Conservation (phyloP, 495 filamentous ascomycete species). For the Penicillium samsonianum region DNA sequence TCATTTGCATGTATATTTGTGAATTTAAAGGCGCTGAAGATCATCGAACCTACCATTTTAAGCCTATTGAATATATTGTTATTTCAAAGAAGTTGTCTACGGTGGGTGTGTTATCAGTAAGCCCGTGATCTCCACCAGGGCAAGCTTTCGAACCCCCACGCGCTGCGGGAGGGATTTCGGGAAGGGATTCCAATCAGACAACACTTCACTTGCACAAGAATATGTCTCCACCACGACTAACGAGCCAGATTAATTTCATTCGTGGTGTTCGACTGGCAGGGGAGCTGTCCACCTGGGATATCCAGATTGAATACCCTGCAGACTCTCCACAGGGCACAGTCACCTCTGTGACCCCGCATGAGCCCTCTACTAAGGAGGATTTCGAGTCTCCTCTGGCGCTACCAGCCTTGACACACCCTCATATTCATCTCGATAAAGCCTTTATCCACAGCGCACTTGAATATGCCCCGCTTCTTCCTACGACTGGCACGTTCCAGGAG, state of each 20-base stretch:
- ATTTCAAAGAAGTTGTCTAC: neutral
- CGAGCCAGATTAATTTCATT: constrained; percentile 29
- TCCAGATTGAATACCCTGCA: constrained; percentile 33
- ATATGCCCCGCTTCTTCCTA: constrained; percentile 60
- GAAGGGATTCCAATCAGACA: neutral
- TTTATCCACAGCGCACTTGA: constrained; percentile 61
- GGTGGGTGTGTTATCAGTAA: constrained; percentile 2
- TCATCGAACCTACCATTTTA: neutral
- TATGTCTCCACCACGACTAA: constrained; percentile 32
- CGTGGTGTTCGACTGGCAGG: constrained; percentile 42
- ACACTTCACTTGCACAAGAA: neutral
- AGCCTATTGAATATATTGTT: neutral
- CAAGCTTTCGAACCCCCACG: neutral
- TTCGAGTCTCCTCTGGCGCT: constrained; percentile 28
- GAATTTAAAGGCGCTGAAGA: neutral
- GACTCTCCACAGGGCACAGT: constrained; percentile 36
- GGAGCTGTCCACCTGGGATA: constrained; percentile 41
- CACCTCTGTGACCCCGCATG: constrained; percentile 36
- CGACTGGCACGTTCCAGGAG: constrained; percentile 63
- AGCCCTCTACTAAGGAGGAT: constrained; percentile 9
- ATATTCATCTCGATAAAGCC: constrained; percentile 76
- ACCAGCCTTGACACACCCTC: constrained; percentile 70
- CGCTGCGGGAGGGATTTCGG: neutral
- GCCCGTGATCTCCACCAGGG: neutral
- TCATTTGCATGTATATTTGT: constrained; percentile 1